Conservation (phyloP, 2,329 filamentous ascomycete species). For the Bipolaris zeicola region DNA sequence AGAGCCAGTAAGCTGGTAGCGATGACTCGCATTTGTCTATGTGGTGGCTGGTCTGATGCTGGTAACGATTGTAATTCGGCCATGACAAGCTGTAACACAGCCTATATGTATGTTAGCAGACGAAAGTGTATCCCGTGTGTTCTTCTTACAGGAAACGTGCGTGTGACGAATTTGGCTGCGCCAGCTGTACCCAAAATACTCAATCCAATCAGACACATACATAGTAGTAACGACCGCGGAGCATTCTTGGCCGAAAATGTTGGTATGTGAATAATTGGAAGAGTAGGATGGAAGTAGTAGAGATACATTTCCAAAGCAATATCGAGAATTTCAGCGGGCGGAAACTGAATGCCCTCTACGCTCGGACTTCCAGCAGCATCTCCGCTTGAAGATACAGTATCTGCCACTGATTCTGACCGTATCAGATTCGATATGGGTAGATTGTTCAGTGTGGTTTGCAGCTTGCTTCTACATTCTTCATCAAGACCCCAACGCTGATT, state of each 20-base stretch:
- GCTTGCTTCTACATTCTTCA: constrained; percentile 49
- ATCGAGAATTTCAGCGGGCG: constrained; percentile 60
- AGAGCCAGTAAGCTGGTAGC: constrained; percentile 57
- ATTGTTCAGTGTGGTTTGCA: constrained; percentile 42
- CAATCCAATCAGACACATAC: constrained; percentile 61
- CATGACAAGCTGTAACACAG: constrained; percentile 49
- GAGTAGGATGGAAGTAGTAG: constrained; percentile 59
- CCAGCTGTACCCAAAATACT: constrained; percentile 59
- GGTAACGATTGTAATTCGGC: constrained; percentile 53
- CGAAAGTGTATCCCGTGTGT: too few relatives aligned
- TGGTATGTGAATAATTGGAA: constrained; percentile 60
- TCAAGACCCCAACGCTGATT: constrained; percentile 47
- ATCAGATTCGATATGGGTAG: constrained; percentile 26
- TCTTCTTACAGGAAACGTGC: constrained; percentile 50
- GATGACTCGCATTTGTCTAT: constrained; percentile 54
- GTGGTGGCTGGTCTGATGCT: constrained; percentile 47
- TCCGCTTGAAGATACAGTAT: constrained; percentile 41
- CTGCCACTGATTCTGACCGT: constrained; percentile 36
- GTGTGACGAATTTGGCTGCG: constrained; percentile 56
- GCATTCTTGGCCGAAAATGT: constrained; percentile 59
- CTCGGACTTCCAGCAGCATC: constrained; percentile 36
- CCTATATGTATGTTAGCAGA: constrained; percentile 20
- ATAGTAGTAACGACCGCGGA: constrained; percentile 54
- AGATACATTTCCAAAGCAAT: constrained; percentile 61
- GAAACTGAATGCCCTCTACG: constrained; percentile 45